phyloP scores from a whole-genome alignment of 495 filamentous ascomycete genomes.

The Neurospora sp. region DNA sequence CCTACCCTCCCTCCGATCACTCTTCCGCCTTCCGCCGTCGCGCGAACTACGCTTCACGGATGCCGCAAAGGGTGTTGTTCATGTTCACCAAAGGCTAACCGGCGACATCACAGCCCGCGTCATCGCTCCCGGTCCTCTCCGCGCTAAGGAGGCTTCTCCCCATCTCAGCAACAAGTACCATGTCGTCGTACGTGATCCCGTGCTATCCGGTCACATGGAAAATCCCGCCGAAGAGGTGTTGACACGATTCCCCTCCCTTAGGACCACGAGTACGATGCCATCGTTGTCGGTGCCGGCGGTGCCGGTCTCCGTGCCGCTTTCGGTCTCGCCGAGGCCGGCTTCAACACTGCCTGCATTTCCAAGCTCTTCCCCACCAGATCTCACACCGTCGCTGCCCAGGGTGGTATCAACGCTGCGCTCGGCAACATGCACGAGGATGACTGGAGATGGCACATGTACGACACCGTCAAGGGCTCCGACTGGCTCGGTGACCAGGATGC shows the following conservation, averaged over 20 bases:
- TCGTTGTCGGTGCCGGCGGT: conserved; percentile 92
- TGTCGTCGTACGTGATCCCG: conserved; percentile 62
- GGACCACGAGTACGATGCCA: conserved; percentile 61
- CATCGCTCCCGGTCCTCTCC: conserved; percentile 71
- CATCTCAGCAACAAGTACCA: conserved; percentile 81
- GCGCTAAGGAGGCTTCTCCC: conserved; percentile 82
- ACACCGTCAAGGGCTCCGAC: conserved; percentile 97
- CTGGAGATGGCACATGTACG: conserved; percentile 99
- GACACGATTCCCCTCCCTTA: conserved; percentile 14
- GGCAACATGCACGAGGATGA: conserved; percentile 86
- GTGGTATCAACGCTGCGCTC: conserved; percentile 91
- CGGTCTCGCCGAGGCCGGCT: conserved; percentile 92
- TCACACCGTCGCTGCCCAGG: conserved; percentile 92
- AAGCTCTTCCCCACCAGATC: conserved; percentile 95
- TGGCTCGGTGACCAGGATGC: conserved; percentile 98
- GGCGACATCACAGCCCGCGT: conserved; percentile 45
- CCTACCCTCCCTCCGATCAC: background rate
- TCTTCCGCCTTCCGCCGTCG: background rate
- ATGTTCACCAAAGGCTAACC: background rate
- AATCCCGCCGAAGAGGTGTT: conserved; percentile 6
- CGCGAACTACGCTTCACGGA: background rate
- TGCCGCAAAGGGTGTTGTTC: background rate
- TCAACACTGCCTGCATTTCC: conserved; percentile 96
- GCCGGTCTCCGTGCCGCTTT: conserved; percentile 91
- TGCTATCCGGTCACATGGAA: conserved; percentile 12